Percentiles rank a stretch among this genome's conserved stretches.
These are phyloP conservation scores for Boletus eberwhitei DNA, from an alignment of 768 basidiomycete species.

Conservation along the genomic window DNA sequence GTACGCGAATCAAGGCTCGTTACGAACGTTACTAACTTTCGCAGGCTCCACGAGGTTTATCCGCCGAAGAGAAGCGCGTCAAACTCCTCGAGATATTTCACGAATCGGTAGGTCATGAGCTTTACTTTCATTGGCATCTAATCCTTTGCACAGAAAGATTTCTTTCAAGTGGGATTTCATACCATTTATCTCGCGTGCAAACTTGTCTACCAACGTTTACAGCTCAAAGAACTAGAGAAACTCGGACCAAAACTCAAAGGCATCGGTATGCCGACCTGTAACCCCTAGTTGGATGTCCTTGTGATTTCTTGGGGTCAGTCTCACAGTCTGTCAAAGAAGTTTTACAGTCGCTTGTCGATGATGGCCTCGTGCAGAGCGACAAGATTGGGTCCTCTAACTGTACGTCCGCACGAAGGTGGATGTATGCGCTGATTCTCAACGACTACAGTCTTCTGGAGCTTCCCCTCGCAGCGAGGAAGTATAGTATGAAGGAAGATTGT, in stretches of 20 bases:
- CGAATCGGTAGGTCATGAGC: constrained; percentile 57
- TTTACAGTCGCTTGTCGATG: constrained; percentile 81
- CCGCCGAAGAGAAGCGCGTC: constrained; percentile 84
- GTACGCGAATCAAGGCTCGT: constrained; percentile 7
- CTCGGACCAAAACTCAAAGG: constrained; percentile 86
- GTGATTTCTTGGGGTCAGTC: constrained; percentile 42
- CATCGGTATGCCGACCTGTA: constrained; percentile 54
- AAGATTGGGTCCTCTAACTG: constrained; percentile 96
- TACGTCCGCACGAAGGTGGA: constrained; percentile 35
- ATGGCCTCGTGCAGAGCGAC: constrained; percentile 80
- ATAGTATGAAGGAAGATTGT: constrained; percentile 43
- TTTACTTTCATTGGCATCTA: background rate
- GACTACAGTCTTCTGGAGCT: constrained; percentile 86
- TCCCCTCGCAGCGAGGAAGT: constrained; percentile 84
- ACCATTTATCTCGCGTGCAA: background rate
- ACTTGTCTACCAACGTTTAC: background rate
- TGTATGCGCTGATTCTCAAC: constrained; percentile 22
- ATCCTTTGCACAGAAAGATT: constrained; percentile 60
- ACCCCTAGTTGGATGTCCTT: background rate
- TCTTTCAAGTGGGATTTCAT: constrained; percentile 53
- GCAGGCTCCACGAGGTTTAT: constrained; percentile 80
- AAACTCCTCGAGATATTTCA: constrained; percentile 92
- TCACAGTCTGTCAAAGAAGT: constrained; percentile 92
- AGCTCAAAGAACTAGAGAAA: constrained; percentile 94
- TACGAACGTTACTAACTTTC: background rate